Conservation (phyloP, 108 stramenopile genomes). For the Pseudonitzschia pungens region DNA sequence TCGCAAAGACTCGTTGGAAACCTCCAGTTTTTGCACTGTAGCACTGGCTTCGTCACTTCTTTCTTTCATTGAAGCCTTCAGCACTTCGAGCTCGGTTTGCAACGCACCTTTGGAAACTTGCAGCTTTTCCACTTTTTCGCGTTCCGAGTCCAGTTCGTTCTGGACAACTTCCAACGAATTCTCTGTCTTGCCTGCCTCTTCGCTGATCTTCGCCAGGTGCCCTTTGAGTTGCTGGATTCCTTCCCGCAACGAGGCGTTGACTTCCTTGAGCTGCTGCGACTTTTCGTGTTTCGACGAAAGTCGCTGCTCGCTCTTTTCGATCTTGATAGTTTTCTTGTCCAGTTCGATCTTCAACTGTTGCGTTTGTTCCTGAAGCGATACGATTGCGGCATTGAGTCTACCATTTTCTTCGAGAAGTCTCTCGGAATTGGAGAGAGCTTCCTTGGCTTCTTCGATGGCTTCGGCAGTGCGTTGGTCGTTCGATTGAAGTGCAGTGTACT, state of each 20-base stretch:
- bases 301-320: constrained; percentile 11
- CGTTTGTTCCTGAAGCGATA: background rate
- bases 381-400: background rate
- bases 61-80: too few species aligned
- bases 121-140: constrained; percentile 2
- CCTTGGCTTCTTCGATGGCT: background rate
- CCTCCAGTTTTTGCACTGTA: too few species aligned
- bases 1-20: too few species aligned
- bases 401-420: background rate
- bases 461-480: background rate
- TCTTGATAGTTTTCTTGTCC: background rate
- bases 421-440: background rate
- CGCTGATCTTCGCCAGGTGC: constrained; percentile 8
- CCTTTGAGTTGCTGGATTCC: constrained; percentile 11
- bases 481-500: background rate
- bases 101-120: background rate
- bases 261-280: constrained; percentile 2
- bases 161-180: background rate
- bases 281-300: constrained; percentile 5
- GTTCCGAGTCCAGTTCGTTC: background rate
- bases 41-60: too few species aligned
- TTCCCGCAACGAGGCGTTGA: constrained; percentile 7
- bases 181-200: constrained; percentile 8
- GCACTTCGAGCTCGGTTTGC: background rate
- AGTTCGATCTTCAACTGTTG: constrained; percentile 7